Conservation (phyloP, 108 stramenopile genomes). For the Chaetoceros tenuissimus region DNA sequence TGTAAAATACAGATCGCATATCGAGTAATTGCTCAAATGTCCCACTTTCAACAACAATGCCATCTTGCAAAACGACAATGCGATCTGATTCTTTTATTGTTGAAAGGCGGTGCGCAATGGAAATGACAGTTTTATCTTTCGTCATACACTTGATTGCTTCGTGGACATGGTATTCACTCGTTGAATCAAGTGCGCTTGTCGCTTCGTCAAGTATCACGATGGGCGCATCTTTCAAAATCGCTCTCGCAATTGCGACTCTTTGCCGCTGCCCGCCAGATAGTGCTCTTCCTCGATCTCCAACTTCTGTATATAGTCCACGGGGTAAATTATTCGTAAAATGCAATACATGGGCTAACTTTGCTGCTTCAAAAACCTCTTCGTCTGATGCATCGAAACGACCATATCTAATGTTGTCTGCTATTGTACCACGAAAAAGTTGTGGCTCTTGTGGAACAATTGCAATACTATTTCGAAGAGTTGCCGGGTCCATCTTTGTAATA, state of each 20-base stretch:
- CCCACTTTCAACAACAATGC: constrained; percentile 74
- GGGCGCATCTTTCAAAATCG: constrained; percentile 59
- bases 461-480: constrained; percentile 54
- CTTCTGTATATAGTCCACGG: constrained; percentile 74
- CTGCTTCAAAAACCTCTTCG: constrained; percentile 61
- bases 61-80: constrained; percentile 81
- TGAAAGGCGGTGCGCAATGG: constrained; percentile 80
- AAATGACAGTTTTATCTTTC: constrained; percentile 65
- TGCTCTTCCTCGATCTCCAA: constrained; percentile 86
- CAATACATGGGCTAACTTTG: constrained; percentile 61
- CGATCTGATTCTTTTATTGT: constrained; percentile 80
- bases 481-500: constrained; percentile 48
- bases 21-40: constrained; percentile 37
- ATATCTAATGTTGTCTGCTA: constrained; percentile 83
- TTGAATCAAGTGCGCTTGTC: constrained; percentile 84
- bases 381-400: constrained; percentile 54
- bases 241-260: constrained; percentile 87
- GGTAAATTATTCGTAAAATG: constrained; percentile 69
- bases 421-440: constrained; percentile 80
- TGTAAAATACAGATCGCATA: background rate
- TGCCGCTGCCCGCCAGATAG: constrained; percentile 90
- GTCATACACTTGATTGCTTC: constrained; percentile 57
- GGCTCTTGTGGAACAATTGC: constrained; percentile 92
- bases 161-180: constrained; percentile 76
- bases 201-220: constrained; percentile 76